These are phyloP conservation scores for Alloteropsis semialata DNA, from an alignment of 176 grass and related monocot species.

Conservation along the genomic window DNA sequence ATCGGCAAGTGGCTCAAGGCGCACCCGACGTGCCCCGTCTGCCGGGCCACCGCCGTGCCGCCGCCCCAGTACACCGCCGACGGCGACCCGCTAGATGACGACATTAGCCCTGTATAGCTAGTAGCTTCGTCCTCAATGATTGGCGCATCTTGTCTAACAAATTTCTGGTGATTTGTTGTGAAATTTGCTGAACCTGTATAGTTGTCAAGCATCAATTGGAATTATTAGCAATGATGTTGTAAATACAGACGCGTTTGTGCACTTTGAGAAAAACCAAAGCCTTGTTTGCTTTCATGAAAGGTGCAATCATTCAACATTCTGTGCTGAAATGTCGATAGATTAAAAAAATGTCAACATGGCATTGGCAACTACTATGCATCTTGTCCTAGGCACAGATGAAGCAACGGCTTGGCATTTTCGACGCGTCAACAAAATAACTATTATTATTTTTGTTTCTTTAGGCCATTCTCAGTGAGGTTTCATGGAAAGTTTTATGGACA, in stretches of 20 bases:
- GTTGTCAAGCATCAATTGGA: neutral
- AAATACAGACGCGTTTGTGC: neutral
- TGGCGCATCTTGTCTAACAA: constrained; percentile 6
- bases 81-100: constrained; percentile 14
- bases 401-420: neutral
- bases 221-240: neutral
- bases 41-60: constrained; percentile 42
- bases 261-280: neutral
- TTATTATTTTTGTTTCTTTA: no score
- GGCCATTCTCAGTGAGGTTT: no score
- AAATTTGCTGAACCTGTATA: constrained; percentile 15
- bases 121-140: neutral
- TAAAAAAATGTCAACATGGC: neutral
- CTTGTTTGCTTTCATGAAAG: neutral
- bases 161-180: neutral
- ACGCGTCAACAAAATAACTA: neutral
- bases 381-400: neutral
- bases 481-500: no score
- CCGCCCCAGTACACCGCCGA: neutral
- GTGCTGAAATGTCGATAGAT: neutral
- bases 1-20: constrained; percentile 72
- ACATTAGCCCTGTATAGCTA: constrained; percentile 46
- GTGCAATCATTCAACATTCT: neutral
- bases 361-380: neutral
- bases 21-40: constrained; percentile 62